A percentile compares a stretch with the other conserved stretches of the same genome.
Conservation (phyloP, 441 rosid genomes). For the Adansonia gregorii region DNA sequence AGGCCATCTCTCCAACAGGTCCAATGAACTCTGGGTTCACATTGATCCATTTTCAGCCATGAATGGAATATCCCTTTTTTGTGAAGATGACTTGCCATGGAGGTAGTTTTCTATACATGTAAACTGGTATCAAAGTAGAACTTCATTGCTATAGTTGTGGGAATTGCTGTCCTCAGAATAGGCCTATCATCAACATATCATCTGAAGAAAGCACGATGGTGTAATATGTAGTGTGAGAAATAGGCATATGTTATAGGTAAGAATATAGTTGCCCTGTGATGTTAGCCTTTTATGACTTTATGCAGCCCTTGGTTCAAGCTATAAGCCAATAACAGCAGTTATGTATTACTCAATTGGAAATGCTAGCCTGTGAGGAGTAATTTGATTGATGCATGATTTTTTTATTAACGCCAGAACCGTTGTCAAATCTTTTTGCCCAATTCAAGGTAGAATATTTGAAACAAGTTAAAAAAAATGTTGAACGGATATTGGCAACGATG, state of each 20-base stretch:
- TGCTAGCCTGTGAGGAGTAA: slow-evolving; percentile 15
- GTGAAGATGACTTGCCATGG: slow-evolving; percentile 80
- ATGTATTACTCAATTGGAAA: slow-evolving; percentile 11
- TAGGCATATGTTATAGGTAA: slow-evolving; percentile 12
- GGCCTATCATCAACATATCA: slow-evolving; percentile 6
- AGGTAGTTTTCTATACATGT: slow-evolving; percentile 46
- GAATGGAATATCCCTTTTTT: slow-evolving; percentile 96
- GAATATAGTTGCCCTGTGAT: background rate
- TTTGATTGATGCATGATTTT: background rate
- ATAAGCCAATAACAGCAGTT: slow-evolving; percentile 3
- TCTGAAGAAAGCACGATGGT: background rate
- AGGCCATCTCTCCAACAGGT: slow-evolving; percentile 51
- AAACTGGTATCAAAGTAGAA: slow-evolving; percentile 13
- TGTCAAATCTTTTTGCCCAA: background rate
- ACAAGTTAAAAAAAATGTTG: slow-evolving; percentile 6
- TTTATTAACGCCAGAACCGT: background rate
- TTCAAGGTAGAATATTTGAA: slow-evolving; percentile 9
- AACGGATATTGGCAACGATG: background rate
- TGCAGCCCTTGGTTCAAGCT: background rate
- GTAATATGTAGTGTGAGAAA: background rate
- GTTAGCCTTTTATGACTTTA: background rate
- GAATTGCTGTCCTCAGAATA: background rate
- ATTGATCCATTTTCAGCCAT: slow-evolving; percentile 92
- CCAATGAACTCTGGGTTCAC: slow-evolving; percentile 68
- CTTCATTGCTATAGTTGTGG: background rate